Base-by-base conservation (phyloP, 768 basidiomycete species). In the Pleurotus salmoneostramineus region DNA sequence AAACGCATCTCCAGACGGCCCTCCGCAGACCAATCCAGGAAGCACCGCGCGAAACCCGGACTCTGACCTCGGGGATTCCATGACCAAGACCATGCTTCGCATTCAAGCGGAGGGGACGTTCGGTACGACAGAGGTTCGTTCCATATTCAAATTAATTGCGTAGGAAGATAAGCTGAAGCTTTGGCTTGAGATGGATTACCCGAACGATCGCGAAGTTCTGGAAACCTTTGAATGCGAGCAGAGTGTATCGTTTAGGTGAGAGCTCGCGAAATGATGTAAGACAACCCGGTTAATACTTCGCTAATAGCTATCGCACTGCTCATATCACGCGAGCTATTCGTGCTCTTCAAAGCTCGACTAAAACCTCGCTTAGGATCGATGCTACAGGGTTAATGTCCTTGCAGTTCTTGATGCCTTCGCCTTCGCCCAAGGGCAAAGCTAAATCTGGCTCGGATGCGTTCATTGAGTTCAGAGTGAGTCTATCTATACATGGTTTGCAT, bases 311-410 rank as follows among this genome's bases (percentile, higher is more conserved):
- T 71, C 85, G 87, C 34, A 89, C 91, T 59, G 72, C 76, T n/a
- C 91, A 93, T 64, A 86, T 98, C 54, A 69, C 81, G 10, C 80
- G 84, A 45, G 83, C 90, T 1, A 68, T 85, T 45, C 81, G 87
- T 2, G 95, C 95, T 6, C 71, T 98, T 52, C 86, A 91, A 58
- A 85, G 78, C 56, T 95, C 93, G 0, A 85, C 85, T 21, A 97
- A 97, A 67, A 91, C 95, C 2, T 95, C 93, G 0, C 70, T 98
- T 45, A 81, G 94, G 35, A 93, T 97, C 17, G 91, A 95, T 63
- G 77, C 81, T 17, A 82, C 85, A 54, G 96, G 96, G 0, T 71
- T 95, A 45, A 74, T 98, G 37, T 92, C 91, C 64, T 71, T 98
- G 59, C 96, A 98, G 65, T 91, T 97, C 70, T 78, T 97, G 62